Conservation (phyloP, 305 asterid genomes). For the Fraxinus baroniana region DNA sequence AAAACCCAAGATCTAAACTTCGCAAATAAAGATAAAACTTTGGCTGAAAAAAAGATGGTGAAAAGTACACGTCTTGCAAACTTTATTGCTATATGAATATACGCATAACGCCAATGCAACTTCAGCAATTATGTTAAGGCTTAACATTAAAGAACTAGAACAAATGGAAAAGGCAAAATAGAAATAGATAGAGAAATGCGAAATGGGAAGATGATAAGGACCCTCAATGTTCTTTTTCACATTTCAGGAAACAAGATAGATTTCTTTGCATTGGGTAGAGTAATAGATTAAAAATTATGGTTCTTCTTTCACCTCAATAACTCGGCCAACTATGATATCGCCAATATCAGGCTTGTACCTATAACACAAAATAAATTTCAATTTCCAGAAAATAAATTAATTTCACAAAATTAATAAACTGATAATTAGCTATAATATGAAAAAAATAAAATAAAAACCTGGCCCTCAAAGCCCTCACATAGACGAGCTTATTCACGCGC, state of each 20-base stretch:
- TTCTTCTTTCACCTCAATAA: slow-evolving; percentile 59
- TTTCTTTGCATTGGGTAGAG: not conserved
- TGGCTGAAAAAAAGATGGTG: not conserved
- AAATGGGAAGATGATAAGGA: not conserved
- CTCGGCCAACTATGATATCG: slow-evolving; percentile 85
- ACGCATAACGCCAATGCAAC: not conserved
- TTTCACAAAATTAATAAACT: not conserved
- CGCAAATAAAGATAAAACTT: not conserved
- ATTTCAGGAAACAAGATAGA: not conserved
- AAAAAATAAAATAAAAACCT: slow-evolving; percentile 46
- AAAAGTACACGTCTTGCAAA: not conserved
- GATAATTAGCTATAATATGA: not conserved
- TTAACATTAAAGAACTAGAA: not conserved
- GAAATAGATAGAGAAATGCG: not conserved
- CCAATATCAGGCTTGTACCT: slow-evolving; percentile 97
- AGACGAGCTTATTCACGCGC: slow-evolving; percentile 86
- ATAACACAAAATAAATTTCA: not conserved
- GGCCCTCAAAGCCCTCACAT: slow-evolving; percentile 73
- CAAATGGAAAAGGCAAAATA: not conserved
- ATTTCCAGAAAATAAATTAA: not conserved
- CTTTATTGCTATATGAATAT: not conserved
- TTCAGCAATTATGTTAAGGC: not conserved
- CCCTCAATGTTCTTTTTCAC: not conserved
- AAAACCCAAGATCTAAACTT: not conserved
- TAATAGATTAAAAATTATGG: not conserved